Conservation (phyloP, 108 stramenopile genomes). For the Nitzschia sp. region DNA sequence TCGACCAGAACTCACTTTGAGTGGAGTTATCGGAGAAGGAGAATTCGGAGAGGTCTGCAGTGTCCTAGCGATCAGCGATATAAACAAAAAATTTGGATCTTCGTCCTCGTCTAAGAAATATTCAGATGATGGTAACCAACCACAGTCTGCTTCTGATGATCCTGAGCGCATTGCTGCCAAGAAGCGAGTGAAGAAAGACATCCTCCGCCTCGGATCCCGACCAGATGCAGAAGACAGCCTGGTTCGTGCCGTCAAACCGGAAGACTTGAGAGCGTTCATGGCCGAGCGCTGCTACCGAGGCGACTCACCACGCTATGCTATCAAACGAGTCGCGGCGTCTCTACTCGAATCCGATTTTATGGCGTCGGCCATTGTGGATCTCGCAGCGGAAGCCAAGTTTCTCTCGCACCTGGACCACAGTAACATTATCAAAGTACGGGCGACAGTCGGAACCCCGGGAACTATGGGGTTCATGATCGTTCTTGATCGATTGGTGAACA, state of each 20-base stretch:
- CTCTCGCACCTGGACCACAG: slow-evolving; percentile 53
- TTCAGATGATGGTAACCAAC: background rate
- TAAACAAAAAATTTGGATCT: background rate
- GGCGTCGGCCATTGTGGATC: slow-evolving; percentile 35
- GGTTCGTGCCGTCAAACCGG: background rate
- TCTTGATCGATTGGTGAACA: slow-evolving; percentile 55
- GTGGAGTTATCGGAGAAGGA: background rate
- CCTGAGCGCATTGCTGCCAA: background rate
- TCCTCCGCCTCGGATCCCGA: background rate
- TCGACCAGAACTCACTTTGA: background rate
- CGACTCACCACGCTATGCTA: slow-evolving; percentile 40
- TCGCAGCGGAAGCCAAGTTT: slow-evolving; percentile 73
- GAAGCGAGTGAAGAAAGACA: background rate
- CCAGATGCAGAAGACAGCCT: background rate
- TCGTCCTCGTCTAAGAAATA: background rate
- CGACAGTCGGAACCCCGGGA: slow-evolving; percentile 44
- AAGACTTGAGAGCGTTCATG: background rate
- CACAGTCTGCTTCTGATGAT: background rate
- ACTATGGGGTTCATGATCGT: slow-evolving; percentile 48
- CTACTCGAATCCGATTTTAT: background rate
- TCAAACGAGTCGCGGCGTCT: slow-evolving; percentile 40
- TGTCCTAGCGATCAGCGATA: background rate
- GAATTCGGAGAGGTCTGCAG: background rate
- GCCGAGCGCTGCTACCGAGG: background rate
- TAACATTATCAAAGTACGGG: slow-evolving; percentile 64